Percentiles rank a stretch among this genome's conserved stretches.
Evolutionary conservation across 371 early-diverging fungal species (phyloP).

Genomic region (Saksenaea oblongispora): DNA sequence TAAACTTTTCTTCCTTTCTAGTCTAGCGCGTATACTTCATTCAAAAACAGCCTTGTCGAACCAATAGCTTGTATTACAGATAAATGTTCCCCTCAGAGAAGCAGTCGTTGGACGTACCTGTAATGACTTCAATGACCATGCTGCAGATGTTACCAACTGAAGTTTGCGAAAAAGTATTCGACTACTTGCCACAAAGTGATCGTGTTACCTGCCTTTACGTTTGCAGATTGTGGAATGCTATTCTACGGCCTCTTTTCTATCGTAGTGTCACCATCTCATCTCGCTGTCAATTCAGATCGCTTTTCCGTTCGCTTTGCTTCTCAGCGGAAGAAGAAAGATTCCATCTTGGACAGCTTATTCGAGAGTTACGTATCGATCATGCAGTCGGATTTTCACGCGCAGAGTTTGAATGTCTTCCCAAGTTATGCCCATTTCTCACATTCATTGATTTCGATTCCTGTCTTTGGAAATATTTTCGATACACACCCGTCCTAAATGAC

Average conservation of each 20-base stretch:
- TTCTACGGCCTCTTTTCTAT: not conserved
- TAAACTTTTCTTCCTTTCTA: too few species aligned
- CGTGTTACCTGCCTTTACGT: not conserved
- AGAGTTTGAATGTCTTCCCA: constrained; percentile 2
- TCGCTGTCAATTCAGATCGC: not conserved
- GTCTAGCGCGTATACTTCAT: too few species aligned
- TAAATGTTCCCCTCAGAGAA: too few species aligned
- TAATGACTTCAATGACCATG: not conserved
- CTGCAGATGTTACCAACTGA: not conserved
- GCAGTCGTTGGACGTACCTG: too few species aligned
- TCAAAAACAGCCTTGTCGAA: too few species aligned
- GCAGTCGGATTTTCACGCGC: not conserved
- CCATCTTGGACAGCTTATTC: not conserved
- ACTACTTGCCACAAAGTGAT: not conserved
- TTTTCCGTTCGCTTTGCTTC: not conserved
- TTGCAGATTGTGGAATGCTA: not conserved
- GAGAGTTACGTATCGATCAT: not conserved
- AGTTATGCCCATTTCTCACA: not conserved
- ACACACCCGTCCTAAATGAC: not conserved
- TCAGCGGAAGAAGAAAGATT: not conserved
- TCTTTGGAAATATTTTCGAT: not conserved
- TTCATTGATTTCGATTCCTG: not conserved
- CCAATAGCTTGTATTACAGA: too few species aligned
- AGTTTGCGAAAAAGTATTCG: not conserved
- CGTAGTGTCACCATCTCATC: not conserved